phyloP scores from a whole-genome alignment of 2,329 filamentous ascomycete genomes.

The Scorias spongiosa region DNA sequence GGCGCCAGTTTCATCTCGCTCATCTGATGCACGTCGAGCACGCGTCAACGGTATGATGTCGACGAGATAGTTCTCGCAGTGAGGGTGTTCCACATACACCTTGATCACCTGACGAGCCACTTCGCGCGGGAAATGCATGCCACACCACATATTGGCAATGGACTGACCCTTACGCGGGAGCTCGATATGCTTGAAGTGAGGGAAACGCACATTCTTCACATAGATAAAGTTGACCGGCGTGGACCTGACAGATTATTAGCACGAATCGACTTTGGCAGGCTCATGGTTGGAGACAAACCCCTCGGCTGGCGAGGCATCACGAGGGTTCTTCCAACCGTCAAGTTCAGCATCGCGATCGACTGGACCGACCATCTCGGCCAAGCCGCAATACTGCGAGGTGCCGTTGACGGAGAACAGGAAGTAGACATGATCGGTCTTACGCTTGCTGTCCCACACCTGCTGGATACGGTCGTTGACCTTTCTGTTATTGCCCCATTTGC shows the following conservation, averaged over 20 bases:
- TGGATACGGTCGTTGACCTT: not conserved
- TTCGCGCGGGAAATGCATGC: slow-evolving; percentile 14
- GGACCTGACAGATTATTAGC: slow-evolving; percentile 5
- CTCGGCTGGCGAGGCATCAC: slow-evolving; percentile 5
- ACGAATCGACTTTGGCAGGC: too few relatives aligned
- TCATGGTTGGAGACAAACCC: slow-evolving; percentile 2
- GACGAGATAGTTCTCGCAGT: not conserved
- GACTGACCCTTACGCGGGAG: slow-evolving; percentile 10
- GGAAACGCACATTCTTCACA: slow-evolving; percentile 16
- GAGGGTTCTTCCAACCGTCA: slow-evolving; percentile 10
- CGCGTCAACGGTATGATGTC: not conserved
- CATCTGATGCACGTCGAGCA: not conserved
- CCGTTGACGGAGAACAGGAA: slow-evolving; percentile 18
- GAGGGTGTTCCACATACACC: slow-evolving; percentile 10
- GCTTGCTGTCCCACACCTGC: not conserved
- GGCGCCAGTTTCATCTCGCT: not conserved
- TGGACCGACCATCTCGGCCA: slow-evolving; percentile 15
- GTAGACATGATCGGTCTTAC: slow-evolving; percentile 9
- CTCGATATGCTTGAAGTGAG: slow-evolving; percentile 12
- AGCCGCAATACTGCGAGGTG: slow-evolving; percentile 14
- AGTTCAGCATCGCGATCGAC: slow-evolving; percentile 8
- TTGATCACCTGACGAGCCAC: slow-evolving; percentile 14
- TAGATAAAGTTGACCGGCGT: slow-evolving; percentile 15
- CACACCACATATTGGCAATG: slow-evolving; percentile 20
- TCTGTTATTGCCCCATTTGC: not conserved